Evolutionary conservation across 2,329 filamentous ascomycete species (phyloP), one percentile per base, ranked within the genome.

Genomic region (Botrytis galanthina): DNA sequence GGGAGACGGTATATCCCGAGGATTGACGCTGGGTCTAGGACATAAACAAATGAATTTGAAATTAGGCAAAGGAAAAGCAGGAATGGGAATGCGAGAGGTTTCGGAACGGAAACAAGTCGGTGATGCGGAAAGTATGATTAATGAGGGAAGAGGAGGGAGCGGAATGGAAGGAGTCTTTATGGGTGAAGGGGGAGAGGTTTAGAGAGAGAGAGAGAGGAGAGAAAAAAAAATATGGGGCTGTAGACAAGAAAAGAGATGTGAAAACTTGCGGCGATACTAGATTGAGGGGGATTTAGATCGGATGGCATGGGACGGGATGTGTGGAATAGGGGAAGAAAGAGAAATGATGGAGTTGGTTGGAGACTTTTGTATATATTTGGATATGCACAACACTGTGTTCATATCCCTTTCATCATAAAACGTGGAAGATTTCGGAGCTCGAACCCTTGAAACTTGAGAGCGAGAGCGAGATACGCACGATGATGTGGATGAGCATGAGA

Each of bases 21-120:
- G 89, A 91, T 87, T 91, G 89, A 86, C 89, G 80, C 80, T 80
- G 80, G 78, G 78, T 81, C 82, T 86, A 79, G 85, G 85, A 81
- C 83, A 87, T 69, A 90, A 82, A 78, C 86, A 84, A 79, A 84
- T 84, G 80, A 84, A 91, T 83, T 89, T 91, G 80, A 90, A 94
- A 81, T 90, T 93, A 80, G 87, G 93, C 78, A 90, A 88, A 79
- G 68, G 67, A 59, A 60, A 42, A 44, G 67, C 51, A 26, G 61
- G 71, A 46, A 68, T 37, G 29, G 57, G 42, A 16, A 87, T 86
- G 77, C 84, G 78, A 76, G 95, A 97, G 83, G 87, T 98, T 74
- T 93, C 92, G 74, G 93, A 95, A 84, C 87, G 95, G 77, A 92
- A 93, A 83, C 95, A 98, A 84, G 95, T 97, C 73, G 95, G 94